A percentile compares a stretch with the other conserved stretches of the same genome.
Evolutionary conservation across 2,329 filamentous ascomycete genomes (phyloP).

Genomic region (Seiridium cupressi): DNA sequence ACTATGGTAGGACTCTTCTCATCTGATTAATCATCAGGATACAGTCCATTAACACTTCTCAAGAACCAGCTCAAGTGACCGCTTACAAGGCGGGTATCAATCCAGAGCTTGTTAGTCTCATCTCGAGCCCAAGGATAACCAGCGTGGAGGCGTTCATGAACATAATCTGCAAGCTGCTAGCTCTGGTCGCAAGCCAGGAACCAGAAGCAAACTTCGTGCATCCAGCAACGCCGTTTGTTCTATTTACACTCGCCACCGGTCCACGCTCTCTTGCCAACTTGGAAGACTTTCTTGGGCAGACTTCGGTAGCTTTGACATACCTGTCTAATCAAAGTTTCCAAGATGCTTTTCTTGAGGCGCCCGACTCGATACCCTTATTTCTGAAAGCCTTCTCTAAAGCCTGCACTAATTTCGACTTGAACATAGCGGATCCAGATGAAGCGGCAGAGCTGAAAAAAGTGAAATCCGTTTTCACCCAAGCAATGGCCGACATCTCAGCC

Average conservation of each 20-base stretch:
- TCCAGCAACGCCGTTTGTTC: constrained; percentile 43
- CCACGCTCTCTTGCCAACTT: constrained; percentile 40
- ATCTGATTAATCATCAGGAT: not conserved
- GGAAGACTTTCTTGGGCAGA: constrained; percentile 53
- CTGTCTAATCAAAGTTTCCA: constrained; percentile 54
- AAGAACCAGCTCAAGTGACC: constrained; percentile 57
- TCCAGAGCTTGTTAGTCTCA: constrained; percentile 44
- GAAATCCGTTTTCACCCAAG: constrained; percentile 47
- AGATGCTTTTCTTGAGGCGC: constrained; percentile 39
- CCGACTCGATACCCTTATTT: constrained; percentile 38
- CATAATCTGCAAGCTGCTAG: constrained; percentile 56
- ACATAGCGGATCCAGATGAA: constrained; percentile 47
- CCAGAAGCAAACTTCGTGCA: constrained; percentile 43
- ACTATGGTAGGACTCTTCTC: constrained; percentile 51
- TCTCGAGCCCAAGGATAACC: constrained; percentile 43
- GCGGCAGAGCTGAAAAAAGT: constrained; percentile 45
- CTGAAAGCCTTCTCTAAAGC: constrained; percentile 47
- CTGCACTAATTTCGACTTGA: constrained; percentile 38
- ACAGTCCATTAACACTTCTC: constrained; percentile 14
- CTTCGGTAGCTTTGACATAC: constrained; percentile 53
- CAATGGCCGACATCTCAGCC: constrained; percentile 50
- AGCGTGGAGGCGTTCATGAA: constrained; percentile 42
- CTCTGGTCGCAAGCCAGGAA: constrained; percentile 52
- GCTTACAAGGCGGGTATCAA: constrained; percentile 53
- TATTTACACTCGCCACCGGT: constrained; percentile 48